Percentiles rank a stretch among this genome's conserved stretches.
Conservation (phyloP, 441 rosid genomes). For the Adansonia gregorii region DNA sequence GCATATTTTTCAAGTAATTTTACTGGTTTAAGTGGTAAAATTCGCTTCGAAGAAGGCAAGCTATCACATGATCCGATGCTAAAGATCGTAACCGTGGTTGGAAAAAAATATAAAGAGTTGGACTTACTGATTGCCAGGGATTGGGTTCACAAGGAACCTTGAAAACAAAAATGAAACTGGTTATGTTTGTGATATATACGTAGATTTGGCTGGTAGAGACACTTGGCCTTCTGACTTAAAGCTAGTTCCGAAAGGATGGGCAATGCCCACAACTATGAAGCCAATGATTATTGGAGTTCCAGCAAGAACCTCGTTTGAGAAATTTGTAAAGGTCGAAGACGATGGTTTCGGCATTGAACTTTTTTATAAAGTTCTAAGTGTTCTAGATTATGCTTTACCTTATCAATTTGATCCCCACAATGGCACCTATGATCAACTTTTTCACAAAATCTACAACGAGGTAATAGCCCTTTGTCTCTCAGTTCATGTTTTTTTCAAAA, state of each 20-base stretch:
- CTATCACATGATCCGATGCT: slow-evolving; percentile 14
- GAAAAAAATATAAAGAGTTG: slow-evolving; percentile 37
- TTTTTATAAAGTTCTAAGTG: slow-evolving; percentile 28
- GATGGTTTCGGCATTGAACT: slow-evolving; percentile 57
- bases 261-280: slow-evolving; percentile 38
- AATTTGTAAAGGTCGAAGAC: slow-evolving; percentile 42
- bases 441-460: slow-evolving; percentile 47
- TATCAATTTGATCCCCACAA: slow-evolving; percentile 35
- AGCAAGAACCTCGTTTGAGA: slow-evolving; percentile 40
- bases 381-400: slow-evolving; percentile 33
- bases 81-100: slow-evolving; percentile 34
- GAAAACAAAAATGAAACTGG: not conserved
- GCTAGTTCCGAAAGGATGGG: slow-evolving; percentile 48
- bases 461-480: slow-evolving; percentile 34
- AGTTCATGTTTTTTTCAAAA: not conserved
- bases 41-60: slow-evolving; percentile 29
- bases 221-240: slow-evolving; percentile 44
- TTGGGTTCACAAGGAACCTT: slow-evolving; percentile 34
- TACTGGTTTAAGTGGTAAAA: slow-evolving; percentile 40
- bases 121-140: slow-evolving; percentile 32
- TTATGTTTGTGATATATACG: not conserved
- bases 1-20: slow-evolving; percentile 29
- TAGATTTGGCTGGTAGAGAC: slow-evolving; percentile 31
- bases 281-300: slow-evolving; percentile 57
- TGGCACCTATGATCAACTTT: slow-evolving; percentile 49